phyloP scores from a whole-genome alignment of 768 basidiomycete genomes.

The Pleurotus djamor region DNA sequence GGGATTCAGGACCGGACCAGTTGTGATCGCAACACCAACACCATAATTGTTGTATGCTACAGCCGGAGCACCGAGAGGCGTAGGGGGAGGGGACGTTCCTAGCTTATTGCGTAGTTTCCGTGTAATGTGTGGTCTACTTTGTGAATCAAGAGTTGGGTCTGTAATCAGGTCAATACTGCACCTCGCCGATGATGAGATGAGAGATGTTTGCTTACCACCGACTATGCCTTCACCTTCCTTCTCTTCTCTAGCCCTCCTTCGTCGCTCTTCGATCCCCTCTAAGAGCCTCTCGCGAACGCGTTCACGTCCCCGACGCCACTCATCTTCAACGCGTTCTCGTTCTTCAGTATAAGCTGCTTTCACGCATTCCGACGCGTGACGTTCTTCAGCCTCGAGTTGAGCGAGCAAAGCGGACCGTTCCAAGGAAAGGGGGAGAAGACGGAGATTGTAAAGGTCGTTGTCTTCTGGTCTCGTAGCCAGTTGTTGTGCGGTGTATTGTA shows the following conservation, averaged over 20 bases:
- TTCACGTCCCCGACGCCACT: conserved; percentile 75
- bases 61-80: conserved; percentile 48
- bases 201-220: conserved; percentile 45
- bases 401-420: conserved; percentile 76
- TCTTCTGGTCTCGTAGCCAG: conserved; percentile 70
- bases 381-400: conserved; percentile 65
- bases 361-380: conserved; percentile 62
- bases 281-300: conserved; percentile 74
- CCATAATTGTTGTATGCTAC: conserved; percentile 32
- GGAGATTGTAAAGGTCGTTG: conserved; percentile 63
- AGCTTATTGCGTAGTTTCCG: conserved; percentile 83
- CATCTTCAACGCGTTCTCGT: conserved; percentile 75
- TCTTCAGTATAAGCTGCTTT: conserved; percentile 78
- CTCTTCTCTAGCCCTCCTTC: conserved; percentile 79
- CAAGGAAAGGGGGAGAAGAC: conserved; percentile 69
- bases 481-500: conserved; percentile 58
- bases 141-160: conserved; percentile 76
- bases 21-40: conserved; percentile 56
- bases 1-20: conserved; percentile 73
- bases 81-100: conserved; percentile 68
- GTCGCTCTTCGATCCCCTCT: conserved; percentile 83
- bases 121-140: conserved; percentile 78
- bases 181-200: too few species aligned
- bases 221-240: conserved; percentile 86
- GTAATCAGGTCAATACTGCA: neutral